phyloP scores from a whole-genome alignment of 768 basidiomycete genomes.

The Leccinum barrowsii region DNA sequence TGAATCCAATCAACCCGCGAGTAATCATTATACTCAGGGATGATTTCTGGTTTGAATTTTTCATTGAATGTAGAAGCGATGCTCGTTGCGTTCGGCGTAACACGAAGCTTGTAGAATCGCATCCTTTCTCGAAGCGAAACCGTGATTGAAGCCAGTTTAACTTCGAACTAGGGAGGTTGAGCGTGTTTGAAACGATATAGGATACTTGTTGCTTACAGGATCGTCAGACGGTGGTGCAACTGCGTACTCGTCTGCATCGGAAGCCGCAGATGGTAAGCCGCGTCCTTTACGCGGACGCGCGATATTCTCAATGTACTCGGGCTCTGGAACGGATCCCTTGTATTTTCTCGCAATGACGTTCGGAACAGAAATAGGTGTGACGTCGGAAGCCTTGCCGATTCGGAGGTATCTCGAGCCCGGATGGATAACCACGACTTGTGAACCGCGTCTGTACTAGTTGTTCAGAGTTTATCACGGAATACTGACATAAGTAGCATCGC shows the following conservation, averaged over 20 bases:
- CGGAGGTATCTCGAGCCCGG: constrained; percentile 72
- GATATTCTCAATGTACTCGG: constrained; percentile 47
- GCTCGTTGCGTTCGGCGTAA: constrained; percentile 64
- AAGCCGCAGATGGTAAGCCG: constrained; percentile 17
- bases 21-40: constrained; percentile 80
- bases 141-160: constrained; percentile 68
- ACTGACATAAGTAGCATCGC: constrained; percentile 1
- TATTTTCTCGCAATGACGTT: constrained; percentile 71
- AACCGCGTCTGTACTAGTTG: constrained; percentile 56
- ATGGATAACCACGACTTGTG: constrained; percentile 76
- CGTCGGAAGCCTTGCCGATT: constrained; percentile 75
- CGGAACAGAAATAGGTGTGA: constrained; percentile 63
- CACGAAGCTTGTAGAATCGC: constrained; percentile 80
- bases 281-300: constrained; percentile 48
- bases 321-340: constrained; percentile 41
- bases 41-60: constrained; percentile 81
- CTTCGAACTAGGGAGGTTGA: constrained; percentile 54
- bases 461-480: constrained; percentile 28
- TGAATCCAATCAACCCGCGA: constrained; percentile 84
- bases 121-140: constrained; percentile 76
- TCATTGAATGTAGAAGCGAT: constrained; percentile 79
- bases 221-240: constrained; percentile 51
- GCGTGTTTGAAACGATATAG: background rate
- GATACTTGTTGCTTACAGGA: constrained; percentile 43
- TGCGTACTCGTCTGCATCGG: constrained; percentile 49